Conservation (phyloP, 805 yeast genomes). For the Yamadazyma philogaea region DNA sequence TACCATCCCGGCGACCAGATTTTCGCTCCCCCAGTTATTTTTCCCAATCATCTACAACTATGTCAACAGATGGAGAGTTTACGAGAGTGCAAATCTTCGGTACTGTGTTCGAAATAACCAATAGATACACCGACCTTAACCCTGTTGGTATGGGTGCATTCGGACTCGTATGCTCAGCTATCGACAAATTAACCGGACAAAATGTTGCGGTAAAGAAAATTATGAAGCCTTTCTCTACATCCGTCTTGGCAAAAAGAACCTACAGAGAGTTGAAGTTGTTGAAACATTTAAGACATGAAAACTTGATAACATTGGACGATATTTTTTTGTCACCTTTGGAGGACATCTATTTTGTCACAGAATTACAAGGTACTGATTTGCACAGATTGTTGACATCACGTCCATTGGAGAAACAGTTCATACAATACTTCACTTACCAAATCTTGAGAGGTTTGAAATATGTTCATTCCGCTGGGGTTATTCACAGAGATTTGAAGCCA, state of each 20-base stretch:
- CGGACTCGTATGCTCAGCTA: conserved; percentile 95
- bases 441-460: conserved; percentile 85
- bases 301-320: conserved; percentile 87
- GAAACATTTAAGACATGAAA: conserved; percentile 92
- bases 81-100: conserved; percentile 90
- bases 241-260: conserved; percentile 93
- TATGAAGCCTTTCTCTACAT: conserved; percentile 94
- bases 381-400: conserved; percentile 88
- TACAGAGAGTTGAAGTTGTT: conserved; percentile 91
- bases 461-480: conserved; percentile 89
- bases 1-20: background rate
- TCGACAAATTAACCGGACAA: conserved; percentile 84
- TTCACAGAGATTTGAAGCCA: conserved; percentile 86
- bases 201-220: conserved; percentile 97
- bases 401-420: conserved; percentile 93
- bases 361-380: conserved; percentile 93
- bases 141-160: conserved; percentile 99
- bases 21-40: background rate
- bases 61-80: conserved; percentile 46
- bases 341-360: conserved; percentile 95
- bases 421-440: conserved; percentile 94
- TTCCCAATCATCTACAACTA: conserved; percentile 10
- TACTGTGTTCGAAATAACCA: conserved; percentile 90
- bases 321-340: conserved; percentile 92
- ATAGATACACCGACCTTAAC: conserved; percentile 82